Base-by-base conservation (phyloP, 495 filamentous ascomycete species). In the Hypoxylon crocopeplum region DNA sequence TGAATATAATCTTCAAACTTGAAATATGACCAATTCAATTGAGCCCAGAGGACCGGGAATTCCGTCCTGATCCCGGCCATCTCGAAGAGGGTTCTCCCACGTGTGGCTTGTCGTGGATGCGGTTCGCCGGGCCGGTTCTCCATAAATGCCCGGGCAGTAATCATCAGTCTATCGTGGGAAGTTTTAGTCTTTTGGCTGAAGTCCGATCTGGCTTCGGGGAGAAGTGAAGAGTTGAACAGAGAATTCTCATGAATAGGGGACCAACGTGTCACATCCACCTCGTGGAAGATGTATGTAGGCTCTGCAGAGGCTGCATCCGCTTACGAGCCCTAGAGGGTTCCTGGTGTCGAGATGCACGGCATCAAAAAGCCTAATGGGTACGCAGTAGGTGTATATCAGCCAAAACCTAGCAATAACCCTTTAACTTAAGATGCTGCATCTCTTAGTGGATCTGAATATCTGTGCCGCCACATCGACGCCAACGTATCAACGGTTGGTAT, bases 161-260 rank as follows among this genome's bases (percentile, higher is more conserved):
- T 59, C 55, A 17, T 50, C 54, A 41, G 44, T 55, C 13, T 47
- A 44, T 59, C 49, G 29, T 48, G 10, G 36, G 48, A 17, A 37
- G 32, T 58, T 59, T 50, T 33, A 39, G 61, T 33, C 55, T 64
- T 64, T 64, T 64, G 61, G 61, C 61, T 64, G 61, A 64, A 59
- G 40, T 64, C 61, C 17, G 7, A 48, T 42, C 36, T 27, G 21
- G 25, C 38, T 51, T 53, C 37, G 39, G 45, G 29, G 24, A 56
- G 11, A 50, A 44, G 48, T 30, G 39, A 58, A 54, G 27, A 36
- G 29, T 44, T 25, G 53, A 7, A 41, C 36, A 32, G 45, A 32
- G 12, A 30, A 44, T 30, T 32, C n/a, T 54, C 24, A 48, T 59
- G 44, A 46, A 51, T 46, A 55, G 34, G 39, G 15, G 33, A 36